Conservation (phyloP, 257 asterid species). For the Solanum acaule region DNA sequence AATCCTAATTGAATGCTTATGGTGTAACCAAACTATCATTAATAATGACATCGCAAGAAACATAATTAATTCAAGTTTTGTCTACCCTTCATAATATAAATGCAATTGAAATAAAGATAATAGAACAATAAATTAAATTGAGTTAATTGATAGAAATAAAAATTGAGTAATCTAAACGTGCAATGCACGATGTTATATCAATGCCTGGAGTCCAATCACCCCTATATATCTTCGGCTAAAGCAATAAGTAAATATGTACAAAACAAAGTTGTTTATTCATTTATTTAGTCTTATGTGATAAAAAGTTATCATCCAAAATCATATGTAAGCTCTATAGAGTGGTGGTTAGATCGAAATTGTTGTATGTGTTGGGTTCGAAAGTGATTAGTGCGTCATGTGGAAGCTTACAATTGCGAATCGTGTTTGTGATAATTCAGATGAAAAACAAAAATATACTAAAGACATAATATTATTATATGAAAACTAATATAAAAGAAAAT, state of each 20-base stretch:
- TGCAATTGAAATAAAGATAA: background rate
- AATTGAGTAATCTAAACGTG: background rate
- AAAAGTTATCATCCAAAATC: background rate
- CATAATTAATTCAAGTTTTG: background rate
- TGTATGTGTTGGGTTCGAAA: too few relatives aligned
- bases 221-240: background rate
- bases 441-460: too few relatives aligned
- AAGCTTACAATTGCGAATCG: too few relatives aligned
- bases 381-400: too few relatives aligned
- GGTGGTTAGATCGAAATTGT: background rate
- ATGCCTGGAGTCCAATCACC: background rate
- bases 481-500: too few relatives aligned
- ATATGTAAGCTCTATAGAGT: background rate
- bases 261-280: background rate
- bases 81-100: too few relatives aligned
- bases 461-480: too few relatives aligned
- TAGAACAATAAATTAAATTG: background rate
- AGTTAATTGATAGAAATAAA: background rate
- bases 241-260: too few relatives aligned
- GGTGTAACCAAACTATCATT: too few relatives aligned
- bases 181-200: background rate
- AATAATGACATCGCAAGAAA: too few relatives aligned
- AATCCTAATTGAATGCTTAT: too few relatives aligned
- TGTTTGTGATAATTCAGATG: too few relatives aligned
- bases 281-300: background rate